Evolutionary conservation across 441 rosid genomes (phyloP).

Genomic region (Melastoma candidum): DNA sequence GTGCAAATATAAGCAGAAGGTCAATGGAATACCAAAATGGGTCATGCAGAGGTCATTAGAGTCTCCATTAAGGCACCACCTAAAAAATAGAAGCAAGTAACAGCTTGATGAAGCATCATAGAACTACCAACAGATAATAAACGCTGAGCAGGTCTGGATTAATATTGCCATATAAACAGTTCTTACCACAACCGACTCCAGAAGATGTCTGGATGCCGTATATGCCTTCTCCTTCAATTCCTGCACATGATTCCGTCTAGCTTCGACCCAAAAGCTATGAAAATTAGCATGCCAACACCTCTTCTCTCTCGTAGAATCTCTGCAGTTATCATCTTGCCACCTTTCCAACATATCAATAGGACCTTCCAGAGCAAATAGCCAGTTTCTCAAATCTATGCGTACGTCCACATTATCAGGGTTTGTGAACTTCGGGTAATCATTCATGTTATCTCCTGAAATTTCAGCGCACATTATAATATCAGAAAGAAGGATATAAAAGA

Average conservation of each 20-base stretch:
- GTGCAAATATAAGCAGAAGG: conserved; percentile 14
- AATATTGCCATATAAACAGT: conserved; percentile 1
- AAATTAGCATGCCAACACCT: conserved; percentile 90
- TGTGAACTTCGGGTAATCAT: conserved; percentile 44
- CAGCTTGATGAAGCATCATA: no score
- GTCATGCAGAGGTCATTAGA: no score
- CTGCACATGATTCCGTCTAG: conserved; percentile 44
- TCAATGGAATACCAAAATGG: not conserved
- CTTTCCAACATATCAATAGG: conserved; percentile 55
- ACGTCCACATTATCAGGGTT: conserved; percentile 85
- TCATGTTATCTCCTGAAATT: conserved; percentile 33
- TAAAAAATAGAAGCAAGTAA: no score
- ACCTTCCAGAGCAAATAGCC: conserved; percentile 97
- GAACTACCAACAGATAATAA: no score
- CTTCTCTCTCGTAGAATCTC: conserved; percentile 54
- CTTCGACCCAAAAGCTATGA: conserved; percentile 52
- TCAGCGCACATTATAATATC: conserved; percentile 16
- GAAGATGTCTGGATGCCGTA: conserved; percentile 39
- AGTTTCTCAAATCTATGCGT: conserved; percentile 66
- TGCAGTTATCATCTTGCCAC: conserved; percentile 36
- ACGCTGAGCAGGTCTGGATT: no score
- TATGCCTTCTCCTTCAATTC: conserved; percentile 23
- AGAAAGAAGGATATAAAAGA: conserved; percentile 1
- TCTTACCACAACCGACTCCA: conserved; percentile 70
- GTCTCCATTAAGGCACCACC: no score